Evolutionary conservation across 768 basidiomycete genomes (phyloP).

Genomic region (Tylopilus sp.): DNA sequence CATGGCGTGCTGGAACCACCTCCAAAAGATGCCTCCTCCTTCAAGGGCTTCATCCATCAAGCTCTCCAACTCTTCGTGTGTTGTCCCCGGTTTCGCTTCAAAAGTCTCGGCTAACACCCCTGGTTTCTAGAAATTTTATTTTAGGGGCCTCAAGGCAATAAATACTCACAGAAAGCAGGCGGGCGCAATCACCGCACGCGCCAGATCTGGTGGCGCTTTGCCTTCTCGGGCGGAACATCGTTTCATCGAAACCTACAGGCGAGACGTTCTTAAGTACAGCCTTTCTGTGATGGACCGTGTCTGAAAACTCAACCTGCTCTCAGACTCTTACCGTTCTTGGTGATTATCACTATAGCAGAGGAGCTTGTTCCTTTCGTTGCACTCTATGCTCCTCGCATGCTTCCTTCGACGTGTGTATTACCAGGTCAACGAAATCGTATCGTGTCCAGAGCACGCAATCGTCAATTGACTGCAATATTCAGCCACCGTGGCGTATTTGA

Average conservation of each 20-base stretch:
- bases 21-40: constrained; percentile 56
- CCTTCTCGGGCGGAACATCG: constrained; percentile 67
- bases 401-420: constrained; percentile 84
- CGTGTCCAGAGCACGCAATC: constrained; percentile 46
- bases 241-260: constrained; percentile 61
- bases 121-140: constrained; percentile 73
- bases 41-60: constrained; percentile 48
- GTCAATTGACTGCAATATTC: constrained; percentile 40
- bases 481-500: constrained; percentile 38
- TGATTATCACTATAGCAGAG: constrained; percentile 72
- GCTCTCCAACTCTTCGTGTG: constrained; percentile 45
- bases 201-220: constrained; percentile 55
- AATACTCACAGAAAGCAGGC: constrained; percentile 57
- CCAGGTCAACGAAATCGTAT: constrained; percentile 75
- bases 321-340: constrained; percentile 72
- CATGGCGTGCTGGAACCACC: constrained; percentile 70
- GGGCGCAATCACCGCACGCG: constrained; percentile 50
- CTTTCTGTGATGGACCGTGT: not conserved
- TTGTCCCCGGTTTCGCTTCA: not conserved
- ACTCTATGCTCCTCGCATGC: constrained; percentile 78
- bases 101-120: not conserved
- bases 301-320: constrained; percentile 4
- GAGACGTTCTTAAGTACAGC: constrained; percentile 70
- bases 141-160: constrained; percentile 69
- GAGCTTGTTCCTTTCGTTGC: constrained; percentile 82